Conservation (phyloP, 2,329 filamentous ascomycete genomes). For the Nemania diffusa region DNA sequence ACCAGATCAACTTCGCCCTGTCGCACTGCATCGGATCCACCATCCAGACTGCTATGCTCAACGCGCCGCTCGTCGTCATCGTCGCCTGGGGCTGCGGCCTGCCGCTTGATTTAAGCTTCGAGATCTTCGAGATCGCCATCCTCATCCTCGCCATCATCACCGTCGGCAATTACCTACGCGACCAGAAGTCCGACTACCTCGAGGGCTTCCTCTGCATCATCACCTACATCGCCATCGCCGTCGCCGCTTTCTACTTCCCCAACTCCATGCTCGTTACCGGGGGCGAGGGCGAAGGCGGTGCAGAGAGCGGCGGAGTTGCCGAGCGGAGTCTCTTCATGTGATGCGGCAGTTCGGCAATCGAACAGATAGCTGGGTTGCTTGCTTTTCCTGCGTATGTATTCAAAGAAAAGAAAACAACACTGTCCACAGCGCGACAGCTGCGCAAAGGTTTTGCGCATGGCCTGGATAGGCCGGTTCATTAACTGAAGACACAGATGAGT, state of each 20-base stretch:
- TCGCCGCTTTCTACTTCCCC: constrained; percentile 67
- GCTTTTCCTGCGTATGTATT: not conserved
- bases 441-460: not conserved
- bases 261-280: constrained; percentile 60
- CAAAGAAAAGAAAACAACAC: not conserved
- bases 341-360: not conserved
- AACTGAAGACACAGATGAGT: not conserved
- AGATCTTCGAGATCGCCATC: constrained; percentile 85
- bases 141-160: constrained; percentile 86
- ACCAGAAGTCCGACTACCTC: constrained; percentile 90
- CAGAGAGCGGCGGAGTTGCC: constrained; percentile 9
- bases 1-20: constrained; percentile 85
- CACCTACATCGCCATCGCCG: constrained; percentile 69
- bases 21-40: constrained; percentile 88
- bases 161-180: constrained; percentile 86
- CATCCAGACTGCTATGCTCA: constrained; percentile 89
- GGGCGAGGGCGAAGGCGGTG: not conserved
- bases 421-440: not conserved
- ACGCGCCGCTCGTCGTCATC: constrained; percentile 83
- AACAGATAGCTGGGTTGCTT: not conserved
- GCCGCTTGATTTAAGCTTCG: constrained; percentile 83
- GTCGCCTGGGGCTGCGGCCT: constrained; percentile 82
- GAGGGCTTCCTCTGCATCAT: constrained; percentile 85
- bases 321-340: constrained; percentile 31
- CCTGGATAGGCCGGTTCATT: not conserved